phyloP scores from a whole-genome alignment of 352 stramenopile genomes.

The Saprolegnia diclina region DNA sequence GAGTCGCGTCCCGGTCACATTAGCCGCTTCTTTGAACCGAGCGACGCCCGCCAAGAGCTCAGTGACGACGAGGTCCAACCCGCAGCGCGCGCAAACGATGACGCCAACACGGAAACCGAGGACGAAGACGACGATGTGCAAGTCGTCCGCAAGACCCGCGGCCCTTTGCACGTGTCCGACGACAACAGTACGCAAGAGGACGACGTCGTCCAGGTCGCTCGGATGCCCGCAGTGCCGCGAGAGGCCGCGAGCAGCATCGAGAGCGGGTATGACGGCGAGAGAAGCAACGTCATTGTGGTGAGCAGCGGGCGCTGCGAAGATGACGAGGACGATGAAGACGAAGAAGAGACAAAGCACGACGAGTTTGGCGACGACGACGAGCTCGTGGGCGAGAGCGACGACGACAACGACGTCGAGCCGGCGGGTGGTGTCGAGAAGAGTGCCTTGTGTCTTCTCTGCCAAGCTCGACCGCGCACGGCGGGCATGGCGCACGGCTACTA shows the following conservation, averaged over 20 bases:
- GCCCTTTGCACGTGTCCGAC: background rate
- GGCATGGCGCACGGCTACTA: slow-evolving; percentile 72
- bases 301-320: slow-evolving; percentile 28
- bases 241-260: no score
- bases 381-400: slow-evolving; percentile 21
- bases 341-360: slow-evolving; percentile 20
- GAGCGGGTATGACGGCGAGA: no score
- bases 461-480: slow-evolving; percentile 49
- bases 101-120: background rate
- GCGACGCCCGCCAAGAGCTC: background rate
- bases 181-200: slow-evolving; percentile 27
- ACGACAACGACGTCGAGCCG: slow-evolving; percentile 28
- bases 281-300: slow-evolving; percentile 27
- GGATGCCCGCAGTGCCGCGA: no score
- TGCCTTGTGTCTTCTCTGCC: slow-evolving; percentile 56
- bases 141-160: background rate
- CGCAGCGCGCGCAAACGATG: no score
- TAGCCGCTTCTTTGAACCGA: background rate
- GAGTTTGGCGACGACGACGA: slow-evolving; percentile 28
- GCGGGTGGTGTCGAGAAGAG: background rate
- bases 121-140: slow-evolving; percentile 34
- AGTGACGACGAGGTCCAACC: background rate
- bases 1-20: slow-evolving; percentile 21
- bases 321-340: slow-evolving; percentile 33
- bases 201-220: slow-evolving; percentile 49